These are phyloP conservation scores for Lepidium africanum DNA, from an alignment of 345 rosid genomes.

Conservation along the genomic window DNA sequence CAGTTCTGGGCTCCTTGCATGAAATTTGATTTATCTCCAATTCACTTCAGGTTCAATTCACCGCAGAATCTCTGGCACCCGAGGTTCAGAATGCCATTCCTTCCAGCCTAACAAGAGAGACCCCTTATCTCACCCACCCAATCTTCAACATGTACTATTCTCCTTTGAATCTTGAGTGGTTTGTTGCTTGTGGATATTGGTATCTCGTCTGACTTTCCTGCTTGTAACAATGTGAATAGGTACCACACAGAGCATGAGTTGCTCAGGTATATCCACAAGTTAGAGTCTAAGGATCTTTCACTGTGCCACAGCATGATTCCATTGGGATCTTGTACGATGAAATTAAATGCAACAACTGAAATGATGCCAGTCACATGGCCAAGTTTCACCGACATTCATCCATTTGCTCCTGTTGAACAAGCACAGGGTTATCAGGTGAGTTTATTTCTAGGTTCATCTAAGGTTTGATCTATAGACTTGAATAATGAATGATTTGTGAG, in stretches of 20 bases:
- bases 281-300: constrained; percentile 89
- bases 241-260: constrained; percentile 94
- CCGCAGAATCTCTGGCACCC: constrained; percentile 81
- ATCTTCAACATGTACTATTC: constrained; percentile 71
- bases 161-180: constrained; percentile 13
- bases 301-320: constrained; percentile 99
- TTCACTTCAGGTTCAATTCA: constrained; percentile 60
- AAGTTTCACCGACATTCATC: constrained; percentile 79
- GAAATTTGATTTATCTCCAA: neutral
- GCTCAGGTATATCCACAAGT: constrained; percentile 71
- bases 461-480: neutral
- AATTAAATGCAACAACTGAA: constrained; percentile 92
- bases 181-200: constrained; percentile 7
- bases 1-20: constrained; percentile 2
- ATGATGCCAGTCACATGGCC: constrained; percentile 99
- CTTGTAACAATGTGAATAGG: constrained; percentile 32
- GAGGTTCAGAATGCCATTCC: constrained; percentile 77
- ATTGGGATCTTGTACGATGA: constrained; percentile 97
- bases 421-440: constrained; percentile 85
- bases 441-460: neutral
- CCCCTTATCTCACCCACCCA: constrained; percentile 65
- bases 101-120: constrained; percentile 59
- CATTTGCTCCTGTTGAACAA: constrained; percentile 80
- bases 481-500: constrained; percentile 9
- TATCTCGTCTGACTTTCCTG: constrained; percentile 15